Conservation (phyloP, 1,284 basidiomycete genomes). For the Vanrija humicola region DNA sequence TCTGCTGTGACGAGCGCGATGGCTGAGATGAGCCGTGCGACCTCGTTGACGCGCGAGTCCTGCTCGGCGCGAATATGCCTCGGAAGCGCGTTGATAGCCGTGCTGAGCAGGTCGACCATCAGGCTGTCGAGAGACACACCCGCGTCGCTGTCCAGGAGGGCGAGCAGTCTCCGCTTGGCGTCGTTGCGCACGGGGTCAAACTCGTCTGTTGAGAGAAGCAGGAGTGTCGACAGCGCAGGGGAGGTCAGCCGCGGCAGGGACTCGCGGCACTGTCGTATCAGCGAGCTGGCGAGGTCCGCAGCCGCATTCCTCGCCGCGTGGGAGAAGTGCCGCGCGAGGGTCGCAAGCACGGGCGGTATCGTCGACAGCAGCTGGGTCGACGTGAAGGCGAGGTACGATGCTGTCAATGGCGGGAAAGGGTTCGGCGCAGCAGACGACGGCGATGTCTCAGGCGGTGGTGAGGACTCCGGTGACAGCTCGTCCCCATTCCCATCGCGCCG, state of each 20-base stretch:
- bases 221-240: conserved; percentile 57
- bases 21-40: conserved; percentile 63
- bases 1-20: conserved; percentile 57
- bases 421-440: conserved; percentile 12
- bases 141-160: conserved; percentile 51
- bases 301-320: conserved; percentile 36
- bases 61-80: conserved; percentile 64
- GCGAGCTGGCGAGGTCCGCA: conserved; percentile 55
- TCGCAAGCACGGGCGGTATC: conserved; percentile 38
- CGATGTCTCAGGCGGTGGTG: conserved; percentile 8
- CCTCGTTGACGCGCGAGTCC: conserved; percentile 66
- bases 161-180: conserved; percentile 55
- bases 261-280: conserved; percentile 62
- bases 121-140: conserved; percentile 54
- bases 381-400: conserved; percentile 48
- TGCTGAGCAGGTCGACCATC: conserved; percentile 47
- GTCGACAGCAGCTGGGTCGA: conserved; percentile 41
- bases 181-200: conserved; percentile 60
- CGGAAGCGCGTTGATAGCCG: conserved; percentile 70
- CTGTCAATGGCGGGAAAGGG: conserved; percentile 41
- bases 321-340: conserved; percentile 42
- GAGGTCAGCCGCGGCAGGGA: conserved; percentile 63
- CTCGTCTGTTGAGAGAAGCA: conserved; percentile 51
- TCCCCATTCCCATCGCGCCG: conserved; percentile 4
- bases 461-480: conserved; percentile 13